Conservation (phyloP, 2,329 filamentous ascomycete genomes). For the Arthrobotrys sinensis region DNA sequence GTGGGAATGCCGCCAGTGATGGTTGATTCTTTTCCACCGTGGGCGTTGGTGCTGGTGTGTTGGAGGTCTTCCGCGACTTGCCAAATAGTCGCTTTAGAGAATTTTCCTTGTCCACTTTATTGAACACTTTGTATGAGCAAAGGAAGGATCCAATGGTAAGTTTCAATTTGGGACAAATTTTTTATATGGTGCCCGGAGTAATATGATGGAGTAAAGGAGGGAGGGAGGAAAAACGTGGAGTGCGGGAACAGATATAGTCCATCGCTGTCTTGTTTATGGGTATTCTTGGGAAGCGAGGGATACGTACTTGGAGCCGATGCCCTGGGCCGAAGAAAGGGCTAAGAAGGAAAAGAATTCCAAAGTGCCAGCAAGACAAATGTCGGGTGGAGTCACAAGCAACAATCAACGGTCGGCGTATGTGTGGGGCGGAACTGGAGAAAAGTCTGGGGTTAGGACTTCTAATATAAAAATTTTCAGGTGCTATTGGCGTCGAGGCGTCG, state of each 20-base stretch:
- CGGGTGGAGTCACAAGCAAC: conserved; percentile 43
- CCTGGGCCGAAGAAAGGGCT: conserved; percentile 45
- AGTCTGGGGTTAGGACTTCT: conserved; percentile 56
- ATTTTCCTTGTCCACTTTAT: conserved; percentile 42
- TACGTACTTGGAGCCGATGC: conserved; percentile 52
- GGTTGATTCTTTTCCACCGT: conserved; percentile 22
- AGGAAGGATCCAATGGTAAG: conserved; percentile 12
- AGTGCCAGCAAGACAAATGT: conserved; percentile 40
- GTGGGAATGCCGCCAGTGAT: conserved; percentile 27
- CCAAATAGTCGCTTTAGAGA: conserved; percentile 55
- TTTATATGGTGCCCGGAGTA: conserved; percentile 35
- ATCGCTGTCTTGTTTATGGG: conserved; percentile 41
- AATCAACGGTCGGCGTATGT: conserved; percentile 55
- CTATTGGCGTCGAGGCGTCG: conserved; percentile 36
- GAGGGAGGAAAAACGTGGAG: conserved; percentile 49
- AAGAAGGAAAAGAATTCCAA: conserved; percentile 35
- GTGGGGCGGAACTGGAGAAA: conserved; percentile 58
- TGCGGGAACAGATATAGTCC: conserved; percentile 57
- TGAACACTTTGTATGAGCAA: conserved; percentile 32
- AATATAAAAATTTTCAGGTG: conserved; percentile 60
- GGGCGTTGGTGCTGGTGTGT: conserved; percentile 27
- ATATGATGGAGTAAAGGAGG: conserved; percentile 43
- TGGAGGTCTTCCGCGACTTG: conserved; percentile 55
- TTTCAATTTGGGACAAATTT: background rate
- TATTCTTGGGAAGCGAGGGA: conserved; percentile 43